Evolutionary conservation across 2,329 filamentous ascomycete genomes (phyloP).

Genomic region (Ophioceras dolichostomum): DNA sequence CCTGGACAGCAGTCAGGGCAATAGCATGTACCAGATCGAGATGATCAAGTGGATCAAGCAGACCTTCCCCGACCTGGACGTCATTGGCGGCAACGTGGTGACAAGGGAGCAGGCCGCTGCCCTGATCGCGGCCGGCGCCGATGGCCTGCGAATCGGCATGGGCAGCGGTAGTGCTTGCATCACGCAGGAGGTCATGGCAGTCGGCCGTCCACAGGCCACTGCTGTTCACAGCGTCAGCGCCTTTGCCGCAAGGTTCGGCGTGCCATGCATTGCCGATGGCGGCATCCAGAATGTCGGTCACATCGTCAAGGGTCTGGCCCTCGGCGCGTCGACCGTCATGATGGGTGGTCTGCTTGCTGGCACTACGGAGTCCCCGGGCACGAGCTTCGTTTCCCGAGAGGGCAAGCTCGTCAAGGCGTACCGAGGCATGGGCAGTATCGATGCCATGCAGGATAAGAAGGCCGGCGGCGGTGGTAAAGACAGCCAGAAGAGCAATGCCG

Average conservation of each 20-base stretch:
- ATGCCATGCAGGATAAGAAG: slow-evolving; percentile 99
- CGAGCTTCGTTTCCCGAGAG: slow-evolving; percentile 91
- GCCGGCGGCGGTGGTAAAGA: slow-evolving; percentile 63
- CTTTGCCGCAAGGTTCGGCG: slow-evolving; percentile 86
- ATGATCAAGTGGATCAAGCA: slow-evolving; percentile 97
- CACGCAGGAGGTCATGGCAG: slow-evolving; percentile 99
- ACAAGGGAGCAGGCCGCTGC: slow-evolving; percentile 90
- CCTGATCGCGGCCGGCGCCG: slow-evolving; percentile 85
- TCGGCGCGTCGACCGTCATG: slow-evolving; percentile 94
- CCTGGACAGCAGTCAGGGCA: slow-evolving; percentile 92
- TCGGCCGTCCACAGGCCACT: slow-evolving; percentile 89
- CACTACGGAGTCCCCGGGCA: slow-evolving; percentile 93
- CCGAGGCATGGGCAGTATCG: slow-evolving; percentile 97
- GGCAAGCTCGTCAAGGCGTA: slow-evolving; percentile 99
- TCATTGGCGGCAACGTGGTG: slow-evolving; percentile 97
- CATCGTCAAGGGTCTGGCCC: slow-evolving; percentile 94
- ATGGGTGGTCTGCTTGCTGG: slow-evolving; percentile 97
- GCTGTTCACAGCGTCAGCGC: slow-evolving; percentile 81
- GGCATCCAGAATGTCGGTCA: slow-evolving; percentile 98
- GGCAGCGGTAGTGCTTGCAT: slow-evolving; percentile 97
- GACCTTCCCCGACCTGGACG: slow-evolving; percentile 74
- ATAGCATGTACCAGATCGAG: slow-evolving; percentile 96
- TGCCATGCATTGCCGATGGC: slow-evolving; percentile 95
- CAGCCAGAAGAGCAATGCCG: slow-evolving; percentile 74
- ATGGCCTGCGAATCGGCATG: slow-evolving; percentile 97